Conservation (phyloP, 176 grass and related monocot genomes). For the Secale cereale region DNA sequence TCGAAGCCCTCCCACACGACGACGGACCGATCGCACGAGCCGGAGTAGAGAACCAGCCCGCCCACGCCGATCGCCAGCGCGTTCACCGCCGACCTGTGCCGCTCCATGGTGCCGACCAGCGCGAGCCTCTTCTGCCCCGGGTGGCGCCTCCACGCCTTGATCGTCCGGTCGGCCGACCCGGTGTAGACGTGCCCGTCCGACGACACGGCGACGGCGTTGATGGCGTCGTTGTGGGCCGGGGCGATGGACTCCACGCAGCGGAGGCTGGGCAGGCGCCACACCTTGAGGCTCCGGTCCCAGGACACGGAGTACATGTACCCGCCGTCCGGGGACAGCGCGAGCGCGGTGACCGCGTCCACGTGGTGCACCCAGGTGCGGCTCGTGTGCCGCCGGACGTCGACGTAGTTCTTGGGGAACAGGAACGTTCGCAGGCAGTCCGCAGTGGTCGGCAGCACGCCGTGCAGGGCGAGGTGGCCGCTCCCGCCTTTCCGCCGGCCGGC, state of each 20-base stretch:
- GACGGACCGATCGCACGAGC: conserved; percentile 49
- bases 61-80: conserved; percentile 50
- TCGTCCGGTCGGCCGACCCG: conserved; percentile 48
- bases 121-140: conserved; percentile 26
- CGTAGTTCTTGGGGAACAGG: conserved; percentile 48
- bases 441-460: conserved; percentile 54
- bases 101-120: conserved; percentile 38
- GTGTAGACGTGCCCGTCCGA: conserved; percentile 53
- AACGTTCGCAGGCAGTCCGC: conserved; percentile 47
- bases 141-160: conserved; percentile 49
- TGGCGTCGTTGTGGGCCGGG: conserved; percentile 58
- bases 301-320: conserved; percentile 75
- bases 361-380: conserved; percentile 75
- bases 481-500: neutral
- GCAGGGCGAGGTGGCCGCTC: conserved; percentile 7
- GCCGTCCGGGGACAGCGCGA: conserved; percentile 49
- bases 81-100: conserved; percentile 57
- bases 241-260: conserved; percentile 56
- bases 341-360: conserved; percentile 59
- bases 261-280: conserved; percentile 43
- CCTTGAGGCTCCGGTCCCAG: conserved; percentile 83
- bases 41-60: conserved; percentile 66
- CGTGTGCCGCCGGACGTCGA: conserved; percentile 56
- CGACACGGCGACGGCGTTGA: conserved; percentile 69
- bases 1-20: conserved; percentile 52